phyloP scores from a whole-genome alignment of 2,329 filamentous ascomycete genomes.

The Sporothrix humicola region DNA sequence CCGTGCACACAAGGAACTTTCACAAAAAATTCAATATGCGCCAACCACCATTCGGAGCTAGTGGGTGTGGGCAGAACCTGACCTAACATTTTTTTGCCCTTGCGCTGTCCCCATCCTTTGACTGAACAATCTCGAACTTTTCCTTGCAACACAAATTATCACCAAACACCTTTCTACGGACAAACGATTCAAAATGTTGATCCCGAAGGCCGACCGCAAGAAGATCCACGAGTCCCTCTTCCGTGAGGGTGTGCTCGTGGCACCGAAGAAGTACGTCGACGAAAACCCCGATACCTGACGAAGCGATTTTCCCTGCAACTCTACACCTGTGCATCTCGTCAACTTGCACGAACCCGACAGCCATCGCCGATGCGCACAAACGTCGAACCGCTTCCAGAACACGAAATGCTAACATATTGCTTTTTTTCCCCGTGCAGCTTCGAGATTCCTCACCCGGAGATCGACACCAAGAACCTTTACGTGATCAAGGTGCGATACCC shows the following conservation, averaged over 20 bases:
- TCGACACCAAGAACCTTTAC: constrained; percentile 99
- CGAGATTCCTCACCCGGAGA: constrained; percentile 73
- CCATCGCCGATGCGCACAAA: constrained; percentile 1
- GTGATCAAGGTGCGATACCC: constrained; percentile 77
- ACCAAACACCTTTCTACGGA: constrained; percentile 45
- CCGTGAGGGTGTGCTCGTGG: constrained; percentile 90
- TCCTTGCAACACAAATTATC: constrained; percentile 36
- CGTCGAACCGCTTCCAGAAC: background rate
- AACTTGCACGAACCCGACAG: background rate
- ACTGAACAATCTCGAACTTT: constrained; percentile 30
- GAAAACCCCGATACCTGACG: background rate
- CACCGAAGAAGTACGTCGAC: constrained; percentile 77
- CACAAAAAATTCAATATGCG: constrained; percentile 35
- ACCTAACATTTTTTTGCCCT: constrained; percentile 32
- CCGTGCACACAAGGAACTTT: constrained; percentile 37
- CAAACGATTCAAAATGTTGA: constrained; percentile 76
- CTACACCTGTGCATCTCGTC: too few relatives aligned
- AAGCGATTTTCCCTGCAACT: too few relatives aligned
- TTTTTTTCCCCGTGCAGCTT: constrained; percentile 40
- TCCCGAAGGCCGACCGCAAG: constrained; percentile 99
- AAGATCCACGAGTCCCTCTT: constrained; percentile 98
- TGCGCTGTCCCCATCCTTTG: constrained; percentile 21
- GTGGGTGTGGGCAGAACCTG: constrained; percentile 18
- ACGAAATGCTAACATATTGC: constrained; percentile 19
- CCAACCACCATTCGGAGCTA: constrained; percentile 4